Conservation (phyloP, 108 stramenopile species). For the Hondaea fermentalgiana region DNA sequence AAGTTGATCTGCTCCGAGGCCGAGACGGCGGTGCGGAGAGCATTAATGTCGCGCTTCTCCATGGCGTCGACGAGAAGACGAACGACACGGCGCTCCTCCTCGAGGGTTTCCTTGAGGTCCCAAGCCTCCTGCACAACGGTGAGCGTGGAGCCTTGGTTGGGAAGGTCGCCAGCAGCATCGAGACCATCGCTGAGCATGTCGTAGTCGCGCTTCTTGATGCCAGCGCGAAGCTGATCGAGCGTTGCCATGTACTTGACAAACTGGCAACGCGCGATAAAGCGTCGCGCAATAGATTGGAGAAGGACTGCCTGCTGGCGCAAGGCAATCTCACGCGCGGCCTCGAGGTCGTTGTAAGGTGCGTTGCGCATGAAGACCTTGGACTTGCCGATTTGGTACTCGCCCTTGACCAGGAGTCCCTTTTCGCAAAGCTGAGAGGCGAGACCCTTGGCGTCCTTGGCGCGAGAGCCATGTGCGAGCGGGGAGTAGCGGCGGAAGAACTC, state of each 20-base stretch:
- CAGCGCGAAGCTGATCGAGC: slow-evolving; percentile 27
- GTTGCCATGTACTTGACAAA: slow-evolving; percentile 25
- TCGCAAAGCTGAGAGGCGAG: slow-evolving; percentile 28
- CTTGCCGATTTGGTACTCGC: slow-evolving; percentile 40
- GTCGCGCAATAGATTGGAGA: slow-evolving; percentile 17
- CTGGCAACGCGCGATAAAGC: slow-evolving; percentile 12
- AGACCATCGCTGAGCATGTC: slow-evolving; percentile 18
- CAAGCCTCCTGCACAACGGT: slow-evolving; percentile 30
- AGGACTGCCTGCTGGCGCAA: slow-evolving; percentile 13
- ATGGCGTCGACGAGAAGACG: slow-evolving; percentile 28
- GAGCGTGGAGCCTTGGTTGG: slow-evolving; percentile 27
- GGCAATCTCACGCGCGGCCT: slow-evolving; percentile 43
- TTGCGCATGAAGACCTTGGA: slow-evolving; percentile 57
- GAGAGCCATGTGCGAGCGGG: slow-evolving; percentile 20
- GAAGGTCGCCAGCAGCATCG: slow-evolving; percentile 27
- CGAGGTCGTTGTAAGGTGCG: slow-evolving; percentile 39
- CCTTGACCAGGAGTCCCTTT: slow-evolving; percentile 26
- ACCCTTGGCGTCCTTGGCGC: slow-evolving; percentile 28
- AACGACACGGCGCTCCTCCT: slow-evolving; percentile 36
- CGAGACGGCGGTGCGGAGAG: slow-evolving; percentile 28
- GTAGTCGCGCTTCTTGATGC: slow-evolving; percentile 32
- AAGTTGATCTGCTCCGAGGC: slow-evolving; percentile 24
- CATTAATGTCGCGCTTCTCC: slow-evolving; percentile 26
- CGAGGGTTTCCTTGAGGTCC: slow-evolving; percentile 24
- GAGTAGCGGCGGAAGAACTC: slow-evolving; percentile 54